Evolutionary conservation across 768 basidiomycete genomes (phyloP).

Genomic region (Amanita muscaria): DNA sequence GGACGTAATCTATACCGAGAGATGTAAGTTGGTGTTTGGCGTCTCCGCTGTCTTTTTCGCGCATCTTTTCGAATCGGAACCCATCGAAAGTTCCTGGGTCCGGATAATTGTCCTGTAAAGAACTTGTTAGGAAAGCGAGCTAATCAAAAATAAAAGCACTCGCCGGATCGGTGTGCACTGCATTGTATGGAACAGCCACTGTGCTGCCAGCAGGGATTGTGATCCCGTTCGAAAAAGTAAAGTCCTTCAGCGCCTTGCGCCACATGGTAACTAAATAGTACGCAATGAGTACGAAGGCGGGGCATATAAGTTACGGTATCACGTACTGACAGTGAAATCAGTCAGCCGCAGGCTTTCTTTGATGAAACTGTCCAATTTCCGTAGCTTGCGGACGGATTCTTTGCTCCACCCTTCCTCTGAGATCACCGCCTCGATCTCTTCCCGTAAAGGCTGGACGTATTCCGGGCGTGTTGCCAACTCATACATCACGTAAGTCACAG

Average conservation of each 20-base stretch:
- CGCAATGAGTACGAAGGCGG: neutral
- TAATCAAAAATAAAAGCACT: neutral
- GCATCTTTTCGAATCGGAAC: conserved; percentile 31
- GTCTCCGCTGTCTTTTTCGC: conserved; percentile 18
- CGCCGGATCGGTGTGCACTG: conserved; percentile 7
- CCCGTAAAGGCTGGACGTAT: conserved; percentile 26
- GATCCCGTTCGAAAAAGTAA: conserved; percentile 25
- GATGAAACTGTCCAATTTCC: conserved; percentile 39
- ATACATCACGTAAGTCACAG: conserved; percentile 27
- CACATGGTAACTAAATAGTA: conserved; percentile 14
- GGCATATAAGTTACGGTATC: neutral
- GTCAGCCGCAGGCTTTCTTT: conserved; percentile 27
- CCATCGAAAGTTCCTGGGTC: conserved; percentile 25
- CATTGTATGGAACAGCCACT: conserved; percentile 11
- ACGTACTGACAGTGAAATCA: conserved; percentile 17
- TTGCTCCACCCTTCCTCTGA: conserved; percentile 30
- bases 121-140: neutral
- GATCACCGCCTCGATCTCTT: conserved; percentile 34
- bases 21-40: conserved; percentile 25
- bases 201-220: conserved; percentile 19
- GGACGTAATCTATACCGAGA: conserved; percentile 19
- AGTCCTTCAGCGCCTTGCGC: conserved; percentile 28
- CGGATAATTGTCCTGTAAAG: conserved; percentile 25
- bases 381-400: conserved; percentile 27
- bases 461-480: conserved; percentile 29